A percentile compares a stretch with the other conserved stretches of the same genome.
phyloP scores from a whole-genome alignment of 768 basidiomycete genomes.

The Harrya chromipes region DNA sequence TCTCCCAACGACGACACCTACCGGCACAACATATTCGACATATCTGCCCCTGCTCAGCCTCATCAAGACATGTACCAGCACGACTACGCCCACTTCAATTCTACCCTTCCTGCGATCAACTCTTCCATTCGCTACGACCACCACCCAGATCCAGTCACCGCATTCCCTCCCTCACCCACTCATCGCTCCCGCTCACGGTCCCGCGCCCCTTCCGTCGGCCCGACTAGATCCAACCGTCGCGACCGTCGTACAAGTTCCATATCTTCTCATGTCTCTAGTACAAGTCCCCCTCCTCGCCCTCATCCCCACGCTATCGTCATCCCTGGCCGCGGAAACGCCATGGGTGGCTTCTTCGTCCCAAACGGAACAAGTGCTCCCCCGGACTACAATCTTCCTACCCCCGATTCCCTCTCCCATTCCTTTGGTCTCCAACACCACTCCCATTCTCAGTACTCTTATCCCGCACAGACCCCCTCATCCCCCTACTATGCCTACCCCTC shows the following conservation, averaged over 20 bases:
- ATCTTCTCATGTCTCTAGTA: slow-evolving; percentile 53
- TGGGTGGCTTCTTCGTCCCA: slow-evolving; percentile 33
- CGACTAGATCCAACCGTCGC: slow-evolving; percentile 48
- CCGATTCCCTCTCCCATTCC: slow-evolving; percentile 35
- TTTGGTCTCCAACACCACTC: slow-evolving; percentile 32
- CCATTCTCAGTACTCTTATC: slow-evolving; percentile 22
- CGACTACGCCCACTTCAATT: slow-evolving; percentile 44
- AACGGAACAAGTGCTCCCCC: slow-evolving; percentile 22
- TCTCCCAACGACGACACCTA: slow-evolving; percentile 41
- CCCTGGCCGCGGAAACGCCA: slow-evolving; percentile 40
- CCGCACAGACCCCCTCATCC: slow-evolving; percentile 29
- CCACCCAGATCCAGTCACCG: slow-evolving; percentile 32
- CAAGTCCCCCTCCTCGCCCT: slow-evolving; percentile 41
- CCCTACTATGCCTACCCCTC: slow-evolving; percentile 27
- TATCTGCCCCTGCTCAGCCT: slow-evolving; percentile 44
- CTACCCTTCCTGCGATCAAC: slow-evolving; percentile 49
- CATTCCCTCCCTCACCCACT: slow-evolving; percentile 25
- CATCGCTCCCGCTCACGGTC: slow-evolving; percentile 48
- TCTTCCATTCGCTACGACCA: slow-evolving; percentile 51
- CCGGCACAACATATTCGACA: slow-evolving; percentile 61
- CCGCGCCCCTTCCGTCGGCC: slow-evolving; percentile 41
- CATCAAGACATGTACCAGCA: slow-evolving; percentile 30
- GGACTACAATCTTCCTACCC: slow-evolving; percentile 46
- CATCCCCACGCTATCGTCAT: slow-evolving; percentile 72
- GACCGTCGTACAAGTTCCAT: slow-evolving; percentile 59